Base-by-base conservation (phyloP, 106 monocot species). In the Allium fistulosum region DNA sequence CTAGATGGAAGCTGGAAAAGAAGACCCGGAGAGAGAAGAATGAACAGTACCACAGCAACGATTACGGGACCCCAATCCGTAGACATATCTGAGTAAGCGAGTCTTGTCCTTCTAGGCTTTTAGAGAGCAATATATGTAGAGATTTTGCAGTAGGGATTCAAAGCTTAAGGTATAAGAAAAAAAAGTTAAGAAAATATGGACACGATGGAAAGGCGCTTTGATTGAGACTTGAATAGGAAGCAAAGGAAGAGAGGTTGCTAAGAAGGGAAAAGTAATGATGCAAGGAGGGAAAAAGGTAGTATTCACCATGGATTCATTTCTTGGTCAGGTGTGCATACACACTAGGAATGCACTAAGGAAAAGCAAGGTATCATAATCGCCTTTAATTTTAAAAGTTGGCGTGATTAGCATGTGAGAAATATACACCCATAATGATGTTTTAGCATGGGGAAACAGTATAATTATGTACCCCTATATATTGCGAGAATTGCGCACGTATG, bases 21-120 rank as follows among this genome's bases (percentile, higher is more conserved):
- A 2, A 74, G 74, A 18, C 74, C 74, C 2, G 74, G 74, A 2
- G 74, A 74, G 16, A 74, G 66, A 14, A 74, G 26, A 48, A 74
- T 74, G 67, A 59, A 74, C 37, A 74, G 67, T 2, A 74, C 51
- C 66, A 65, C 65, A 16, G 74, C 74, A 0, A 74, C 67, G 15
- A 74, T 67, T 17, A 74, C 67, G 10, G 74, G 67, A 8, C 67
- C 74, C 74, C 74, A 74, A 63, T 74, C 74, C 6, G 74, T 66
- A 17, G 71, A 71, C 71, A 59, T 59, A 11, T 26, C n/a, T 14
- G 45, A 59, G 37, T 37, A 5, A 22, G 22, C 22, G 22, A 22
- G 22, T 22, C 22, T 22, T 22, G 22, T 22, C 0, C 22, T 22
- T 22, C 2, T 37, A 37, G 37, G 37, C 37, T 37, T 37, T 2